phyloP scores from a whole-genome alignment of 305 asterid species.

The Striga hermonthica region DNA sequence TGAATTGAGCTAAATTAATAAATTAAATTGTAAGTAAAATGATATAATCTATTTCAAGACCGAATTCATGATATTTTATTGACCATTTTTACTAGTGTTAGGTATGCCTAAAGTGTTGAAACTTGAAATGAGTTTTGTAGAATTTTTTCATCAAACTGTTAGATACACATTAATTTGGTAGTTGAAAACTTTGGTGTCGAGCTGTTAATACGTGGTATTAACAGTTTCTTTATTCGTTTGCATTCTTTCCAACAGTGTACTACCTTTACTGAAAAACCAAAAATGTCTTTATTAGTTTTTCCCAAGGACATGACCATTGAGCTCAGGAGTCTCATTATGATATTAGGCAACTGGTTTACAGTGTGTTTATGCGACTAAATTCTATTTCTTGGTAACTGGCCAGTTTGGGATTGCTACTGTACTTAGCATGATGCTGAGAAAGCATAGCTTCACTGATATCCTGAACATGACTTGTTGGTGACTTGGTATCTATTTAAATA shows the following conservation, averaged over 20 bases:
- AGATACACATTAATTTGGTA: neutral
- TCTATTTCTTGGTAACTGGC: constrained; percentile 11
- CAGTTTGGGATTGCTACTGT: neutral
- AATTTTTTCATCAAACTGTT: neutral
- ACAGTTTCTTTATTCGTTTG: neutral
- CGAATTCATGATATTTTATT: constrained; percentile 6
- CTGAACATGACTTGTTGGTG: constrained; percentile 19
- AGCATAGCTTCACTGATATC: constrained; percentile 15
- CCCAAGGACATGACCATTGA: constrained; percentile 14
- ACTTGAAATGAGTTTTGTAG: neutral
- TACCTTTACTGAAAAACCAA: neutral
- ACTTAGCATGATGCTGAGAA: constrained; percentile 20
- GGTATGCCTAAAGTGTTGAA: constrained; percentile 2
- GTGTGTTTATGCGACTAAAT: constrained; percentile 5
- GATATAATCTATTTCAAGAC: neutral
- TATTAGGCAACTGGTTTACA: constrained; percentile 20
- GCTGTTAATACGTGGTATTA: constrained; percentile 2
- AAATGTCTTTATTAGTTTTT: neutral
- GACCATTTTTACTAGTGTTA: constrained; percentile 7
- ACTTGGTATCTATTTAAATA: constrained; percentile 24
- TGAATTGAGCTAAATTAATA: constrained; percentile 1
- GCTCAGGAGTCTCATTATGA: constrained; percentile 10
- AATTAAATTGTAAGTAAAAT: neutral
- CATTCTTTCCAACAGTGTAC: constrained; percentile 16
- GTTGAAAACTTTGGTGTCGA: neutral